Evolutionary conservation across 2,329 filamentous ascomycete genomes (phyloP).

Genomic region (Trichophyton mentagrophytes): DNA sequence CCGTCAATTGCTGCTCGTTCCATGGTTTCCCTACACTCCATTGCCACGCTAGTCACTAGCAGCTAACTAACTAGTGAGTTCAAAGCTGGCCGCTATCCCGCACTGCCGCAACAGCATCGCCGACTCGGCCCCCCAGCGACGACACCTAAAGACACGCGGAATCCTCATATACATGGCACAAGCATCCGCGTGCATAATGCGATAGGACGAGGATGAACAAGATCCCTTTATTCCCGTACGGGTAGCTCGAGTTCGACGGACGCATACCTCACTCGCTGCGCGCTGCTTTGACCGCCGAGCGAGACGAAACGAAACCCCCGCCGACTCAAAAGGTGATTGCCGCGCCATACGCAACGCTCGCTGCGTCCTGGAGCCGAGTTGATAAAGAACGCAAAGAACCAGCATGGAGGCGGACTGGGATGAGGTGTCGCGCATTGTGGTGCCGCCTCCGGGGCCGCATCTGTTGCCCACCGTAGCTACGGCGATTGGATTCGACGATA

Average conservation of each 20-base stretch:
- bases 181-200: not conserved
- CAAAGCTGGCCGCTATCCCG: too few species aligned
- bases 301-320: too few species aligned
- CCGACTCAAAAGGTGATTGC: too few species aligned
- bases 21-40: too few species aligned
- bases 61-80: too few species aligned
- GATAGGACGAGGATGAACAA: not conserved
- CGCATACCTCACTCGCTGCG: not conserved
- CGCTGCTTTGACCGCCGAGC: not conserved
- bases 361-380: not conserved
- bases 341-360: too few species aligned
- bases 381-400: not conserved
- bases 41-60: too few species aligned
- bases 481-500: constrained; percentile 76
- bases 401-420: constrained; percentile 38
- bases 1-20: too few species aligned
- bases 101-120: too few species aligned
- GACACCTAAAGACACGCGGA: too few species aligned
- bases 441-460: constrained; percentile 64
- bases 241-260: not conserved
- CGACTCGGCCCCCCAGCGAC: too few species aligned
- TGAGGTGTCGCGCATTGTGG: constrained; percentile 67
- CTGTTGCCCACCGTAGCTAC: constrained; percentile 58
- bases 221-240: not conserved
- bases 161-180: not conserved